Percentiles rank a stretch among this genome's conserved stretches.
Conservation (phyloP, 2,329 filamentous ascomycete genomes). For the Chrysoporthe deuterocubensis region DNA sequence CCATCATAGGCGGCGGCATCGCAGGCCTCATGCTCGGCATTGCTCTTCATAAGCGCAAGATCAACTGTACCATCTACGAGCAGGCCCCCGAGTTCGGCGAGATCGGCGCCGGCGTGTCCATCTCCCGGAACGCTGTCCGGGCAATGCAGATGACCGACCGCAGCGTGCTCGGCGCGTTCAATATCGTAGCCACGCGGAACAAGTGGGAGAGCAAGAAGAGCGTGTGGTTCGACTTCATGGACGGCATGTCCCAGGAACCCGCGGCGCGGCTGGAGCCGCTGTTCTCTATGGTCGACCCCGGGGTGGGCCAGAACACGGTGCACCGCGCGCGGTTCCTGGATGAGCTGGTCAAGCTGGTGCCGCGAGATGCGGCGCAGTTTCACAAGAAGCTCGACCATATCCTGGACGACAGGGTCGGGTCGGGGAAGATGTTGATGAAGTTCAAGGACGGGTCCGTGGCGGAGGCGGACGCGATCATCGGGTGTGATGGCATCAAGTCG, state of each 20-base stretch:
- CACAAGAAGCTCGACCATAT: slow-evolving; percentile 37
- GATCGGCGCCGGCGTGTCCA: slow-evolving; percentile 43
- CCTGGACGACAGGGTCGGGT: slow-evolving; percentile 32
- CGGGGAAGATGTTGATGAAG: slow-evolving; percentile 24
- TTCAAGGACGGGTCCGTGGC: slow-evolving; percentile 37
- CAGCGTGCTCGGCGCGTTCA: slow-evolving; percentile 35
- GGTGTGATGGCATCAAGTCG: slow-evolving; percentile 66
- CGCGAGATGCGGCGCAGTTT: slow-evolving; percentile 32
- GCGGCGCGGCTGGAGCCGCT: slow-evolving; percentile 27
- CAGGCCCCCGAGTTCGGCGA: slow-evolving; percentile 40
- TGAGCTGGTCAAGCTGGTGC: slow-evolving; percentile 34
- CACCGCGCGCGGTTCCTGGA: slow-evolving; percentile 36
- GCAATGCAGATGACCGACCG: slow-evolving; percentile 39
- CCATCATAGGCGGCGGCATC: slow-evolving; percentile 47
- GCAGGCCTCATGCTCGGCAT: slow-evolving; percentile 44
- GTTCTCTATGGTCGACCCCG: slow-evolving; percentile 30
- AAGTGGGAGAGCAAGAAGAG: slow-evolving; percentile 29
- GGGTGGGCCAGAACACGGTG: slow-evolving; percentile 31
- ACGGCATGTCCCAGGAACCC: slow-evolving; percentile 30
- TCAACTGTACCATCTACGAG: slow-evolving; percentile 43
- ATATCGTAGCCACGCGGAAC: slow-evolving; percentile 36
- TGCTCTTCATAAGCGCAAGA: slow-evolving; percentile 36
- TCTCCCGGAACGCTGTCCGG: slow-evolving; percentile 41
- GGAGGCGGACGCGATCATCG: slow-evolving; percentile 47
- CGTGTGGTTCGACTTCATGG: slow-evolving; percentile 36